Evolutionary conservation across 176 grass and related monocot genomes (phyloP).

Genomic region (Avena insularis): DNA sequence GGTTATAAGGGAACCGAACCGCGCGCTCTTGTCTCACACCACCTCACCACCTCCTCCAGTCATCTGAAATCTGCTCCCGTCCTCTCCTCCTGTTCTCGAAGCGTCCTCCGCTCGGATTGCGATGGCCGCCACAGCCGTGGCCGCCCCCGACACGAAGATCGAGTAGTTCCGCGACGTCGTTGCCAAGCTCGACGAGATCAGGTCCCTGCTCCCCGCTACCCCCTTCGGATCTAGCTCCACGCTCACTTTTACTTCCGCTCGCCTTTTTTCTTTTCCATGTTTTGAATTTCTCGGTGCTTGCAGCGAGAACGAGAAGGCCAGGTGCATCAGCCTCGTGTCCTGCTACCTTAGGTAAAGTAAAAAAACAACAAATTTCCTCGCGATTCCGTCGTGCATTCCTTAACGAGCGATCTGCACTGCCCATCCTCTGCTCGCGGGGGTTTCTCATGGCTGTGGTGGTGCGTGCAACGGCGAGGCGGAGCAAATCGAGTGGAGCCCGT

Average conservation of each 20-base stretch:
- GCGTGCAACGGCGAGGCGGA: constrained; percentile 72
- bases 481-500: constrained; percentile 84
- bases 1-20: constrained; percentile 39
- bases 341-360: constrained; percentile 80
- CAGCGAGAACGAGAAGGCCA: constrained; percentile 94
- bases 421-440: background rate
- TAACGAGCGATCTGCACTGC: background rate
- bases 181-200: constrained; percentile 81
- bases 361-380: background rate
- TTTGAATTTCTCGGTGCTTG: constrained; percentile 20
- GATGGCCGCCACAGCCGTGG: constrained; percentile 51
- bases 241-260: background rate
- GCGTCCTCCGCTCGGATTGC: constrained; percentile 21
- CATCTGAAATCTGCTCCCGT: constrained; percentile 54
- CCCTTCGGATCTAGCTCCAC: constrained; percentile 17
- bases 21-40: constrained; percentile 5
- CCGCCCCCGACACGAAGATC: constrained; percentile 63
- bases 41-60: constrained; percentile 35
- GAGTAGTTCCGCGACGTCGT: constrained; percentile 57
- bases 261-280: background rate
- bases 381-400: background rate
- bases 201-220: constrained; percentile 38
- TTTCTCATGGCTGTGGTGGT: constrained; percentile 18
- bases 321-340: constrained; percentile 85
- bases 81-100: constrained; percentile 38